phyloP scores from a whole-genome alignment of 2,329 filamentous ascomycete genomes.

The Cladophialophora exuberans region DNA sequence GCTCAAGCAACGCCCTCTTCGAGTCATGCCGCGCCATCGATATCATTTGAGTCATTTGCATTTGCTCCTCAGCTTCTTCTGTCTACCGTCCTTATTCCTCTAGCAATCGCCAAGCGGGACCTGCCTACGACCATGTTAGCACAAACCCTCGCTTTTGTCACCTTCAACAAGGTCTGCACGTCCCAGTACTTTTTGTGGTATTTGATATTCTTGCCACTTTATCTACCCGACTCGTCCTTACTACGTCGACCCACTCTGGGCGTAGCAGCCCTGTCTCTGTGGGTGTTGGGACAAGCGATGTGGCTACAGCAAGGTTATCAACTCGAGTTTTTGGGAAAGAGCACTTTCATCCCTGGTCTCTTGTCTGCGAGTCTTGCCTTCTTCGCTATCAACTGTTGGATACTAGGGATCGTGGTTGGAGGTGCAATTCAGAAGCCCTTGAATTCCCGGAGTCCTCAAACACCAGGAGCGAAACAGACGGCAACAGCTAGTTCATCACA shows the following conservation, averaged over 20 bases:
- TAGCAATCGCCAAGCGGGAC: constrained; percentile 45
- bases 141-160: constrained; percentile 95
- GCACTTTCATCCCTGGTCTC: constrained; percentile 83
- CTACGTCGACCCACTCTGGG: constrained; percentile 65
- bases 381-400: constrained; percentile 85
- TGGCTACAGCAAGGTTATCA: constrained; percentile 77
- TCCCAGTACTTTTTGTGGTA: constrained; percentile 99
- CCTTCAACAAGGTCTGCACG: constrained; percentile 98
- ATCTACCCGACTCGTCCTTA: constrained; percentile 75
- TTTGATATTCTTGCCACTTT: constrained; percentile 87
- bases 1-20: constrained; percentile 53
- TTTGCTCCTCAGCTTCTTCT: constrained; percentile 88
- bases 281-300: constrained; percentile 66
- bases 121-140: constrained; percentile 82
- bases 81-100: constrained; percentile 73
- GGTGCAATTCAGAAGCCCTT: constrained; percentile 51
- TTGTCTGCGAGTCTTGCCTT: constrained; percentile 77
- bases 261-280: constrained; percentile 66
- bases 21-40: constrained; percentile 36
- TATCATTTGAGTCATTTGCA: constrained; percentile 73
- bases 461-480: background rate
- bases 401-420: constrained; percentile 75
- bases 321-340: constrained; percentile 78
- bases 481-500: background rate
- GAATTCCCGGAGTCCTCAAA: background rate